Base-by-base conservation (phyloP, 352 stramenopile species). In the Lagenidium giganteum region DNA sequence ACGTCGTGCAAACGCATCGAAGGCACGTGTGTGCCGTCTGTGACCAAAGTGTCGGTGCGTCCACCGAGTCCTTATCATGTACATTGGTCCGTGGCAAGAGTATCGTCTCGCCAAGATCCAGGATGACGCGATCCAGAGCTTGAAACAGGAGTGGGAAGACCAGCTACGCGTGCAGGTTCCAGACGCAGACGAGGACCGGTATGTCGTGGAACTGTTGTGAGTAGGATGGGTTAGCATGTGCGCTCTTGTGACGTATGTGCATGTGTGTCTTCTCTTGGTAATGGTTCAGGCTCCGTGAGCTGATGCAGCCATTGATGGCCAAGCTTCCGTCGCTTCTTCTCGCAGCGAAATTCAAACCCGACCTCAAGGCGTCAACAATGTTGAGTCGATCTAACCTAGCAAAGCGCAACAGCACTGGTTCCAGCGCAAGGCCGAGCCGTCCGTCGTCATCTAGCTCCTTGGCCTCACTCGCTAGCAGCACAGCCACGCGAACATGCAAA, bases 61-160 rank as follows among this genome's bases (percentile, higher is more conserved):
- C 28, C 11, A 33, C 28, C 28, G 28, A 33, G 28, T 33, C 28
- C 28, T 33, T 33, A 33, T 33, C 57, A 93, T 90, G 75, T 90
- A 88, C 55, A 88, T 93, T 49, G 77, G 80, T 14, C 80, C 77
- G 41, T 93, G 77, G 75, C 81, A 93, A 49, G 77, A 93, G 58
- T 93, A 89, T 54, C 74, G 79, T 3, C 70, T 90, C 36, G 77
- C 81, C 17, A 87, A 90, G 64, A 77, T 93, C 58, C 77, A 93
- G 58, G 72, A 88, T 26, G 67, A 87, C 53, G 71, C 73, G 23
- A 72, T 89, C 28, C 67, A 89, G 58, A 61, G 68, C 27, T 64
- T 91, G 17, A 70, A 64, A 3, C 52, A 74, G 26, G 73, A 90
- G 40, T 87, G 60, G 63, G 73, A 88, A 28, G 58, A 64, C 38